Evolutionary conservation across 164 flowering plant species (phyloP).

Genomic region (Kingdonia uniflora): DNA sequence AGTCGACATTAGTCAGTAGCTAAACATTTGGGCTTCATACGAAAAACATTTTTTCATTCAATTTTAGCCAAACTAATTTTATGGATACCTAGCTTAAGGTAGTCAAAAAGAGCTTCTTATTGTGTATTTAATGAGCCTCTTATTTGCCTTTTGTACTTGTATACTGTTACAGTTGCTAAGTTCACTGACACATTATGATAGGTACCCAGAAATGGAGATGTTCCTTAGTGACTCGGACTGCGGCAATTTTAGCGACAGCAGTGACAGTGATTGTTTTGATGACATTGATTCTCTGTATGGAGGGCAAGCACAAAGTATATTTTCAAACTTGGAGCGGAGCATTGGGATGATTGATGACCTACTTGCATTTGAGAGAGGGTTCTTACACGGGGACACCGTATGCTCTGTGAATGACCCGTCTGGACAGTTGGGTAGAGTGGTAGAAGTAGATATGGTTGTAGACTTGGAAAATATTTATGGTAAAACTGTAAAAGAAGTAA

Average conservation of each 20-base stretch:
- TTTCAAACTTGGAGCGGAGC: conserved; percentile 75
- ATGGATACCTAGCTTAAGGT: too few relatives aligned
- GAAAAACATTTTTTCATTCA: too few relatives aligned
- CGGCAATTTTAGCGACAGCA: conserved; percentile 59
- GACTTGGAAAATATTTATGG: conserved; percentile 65
- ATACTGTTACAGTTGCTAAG: neutral
- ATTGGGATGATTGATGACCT: conserved; percentile 88
- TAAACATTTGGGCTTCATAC: too few relatives aligned
- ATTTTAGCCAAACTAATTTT: too few relatives aligned
- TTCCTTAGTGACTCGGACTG: conserved; percentile 52
- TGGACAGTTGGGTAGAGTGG: conserved; percentile 74
- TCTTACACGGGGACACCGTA: conserved; percentile 64
- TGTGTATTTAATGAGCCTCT: neutral
- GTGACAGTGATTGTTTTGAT: conserved; percentile 64
- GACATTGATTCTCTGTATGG: conserved; percentile 45
- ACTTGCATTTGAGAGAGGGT: conserved; percentile 72
- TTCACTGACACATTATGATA: conserved; percentile 1
- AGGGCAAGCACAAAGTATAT: conserved; percentile 59
- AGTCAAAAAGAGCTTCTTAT: too few relatives aligned
- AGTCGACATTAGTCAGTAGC: too few relatives aligned
- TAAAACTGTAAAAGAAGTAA: conserved; percentile 31
- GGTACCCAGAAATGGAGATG: conserved; percentile 38
- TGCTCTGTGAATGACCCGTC: conserved; percentile 47
- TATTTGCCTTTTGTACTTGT: neutral
- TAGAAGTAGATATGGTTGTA: conserved; percentile 50